These are phyloP conservation scores for Mycena venus DNA, from an alignment of 768 basidiomycete genomes.

Conservation along the genomic window DNA sequence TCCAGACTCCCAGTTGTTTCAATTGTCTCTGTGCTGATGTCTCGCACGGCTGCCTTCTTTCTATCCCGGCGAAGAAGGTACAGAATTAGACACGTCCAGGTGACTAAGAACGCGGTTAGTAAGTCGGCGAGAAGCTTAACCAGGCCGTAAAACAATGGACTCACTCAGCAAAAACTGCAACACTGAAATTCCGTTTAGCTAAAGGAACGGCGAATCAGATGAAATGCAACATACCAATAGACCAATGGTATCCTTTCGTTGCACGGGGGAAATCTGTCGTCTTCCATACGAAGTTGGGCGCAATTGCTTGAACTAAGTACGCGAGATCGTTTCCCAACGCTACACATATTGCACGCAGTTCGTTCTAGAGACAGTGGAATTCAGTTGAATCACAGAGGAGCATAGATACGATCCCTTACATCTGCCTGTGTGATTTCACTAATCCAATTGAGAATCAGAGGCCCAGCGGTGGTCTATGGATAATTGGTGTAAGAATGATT, in stretches of 20 bases:
- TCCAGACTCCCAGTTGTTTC: slow-evolving; percentile 12
- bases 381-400: background rate
- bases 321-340: slow-evolving; percentile 34
- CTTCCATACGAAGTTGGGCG: slow-evolving; percentile 38
- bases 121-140: slow-evolving; percentile 1
- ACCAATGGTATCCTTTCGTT: slow-evolving; percentile 34
- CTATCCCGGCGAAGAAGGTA: slow-evolving; percentile 28
- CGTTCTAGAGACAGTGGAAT: slow-evolving; percentile 22
- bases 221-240: slow-evolving; percentile 14
- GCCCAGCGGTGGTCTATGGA: slow-evolving; percentile 30
- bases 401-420: background rate
- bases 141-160: background rate
- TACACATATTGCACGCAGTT: slow-evolving; percentile 33
- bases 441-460: slow-evolving; percentile 36
- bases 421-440: slow-evolving; percentile 33
- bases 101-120: slow-evolving; percentile 15
- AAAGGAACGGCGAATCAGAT: background rate
- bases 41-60: slow-evolving; percentile 5
- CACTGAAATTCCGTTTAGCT: background rate
- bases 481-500: background rate
- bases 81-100: slow-evolving; percentile 21
- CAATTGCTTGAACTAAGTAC: slow-evolving; percentile 35
- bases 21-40: background rate
- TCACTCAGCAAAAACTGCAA: slow-evolving; percentile 22
- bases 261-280: slow-evolving; percentile 33